Evolutionary conservation across 345 rosid genomes (phyloP), one percentile per base, ranked within the genome.

Genomic region (Hibiscus tridactylites): DNA sequence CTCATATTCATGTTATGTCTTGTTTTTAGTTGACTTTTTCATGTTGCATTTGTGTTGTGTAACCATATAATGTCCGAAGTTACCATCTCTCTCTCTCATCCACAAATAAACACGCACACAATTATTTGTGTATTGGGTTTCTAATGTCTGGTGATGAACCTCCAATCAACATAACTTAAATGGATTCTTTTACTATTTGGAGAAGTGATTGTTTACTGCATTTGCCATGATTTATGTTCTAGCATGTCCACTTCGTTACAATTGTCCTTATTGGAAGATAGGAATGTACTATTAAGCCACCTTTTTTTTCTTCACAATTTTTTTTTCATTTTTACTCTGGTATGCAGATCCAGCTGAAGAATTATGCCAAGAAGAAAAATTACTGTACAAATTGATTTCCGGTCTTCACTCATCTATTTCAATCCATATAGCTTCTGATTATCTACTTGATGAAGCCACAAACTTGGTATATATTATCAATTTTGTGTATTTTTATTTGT

Each of bases 401-500:
- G 98, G 99, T 53, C 91, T 92, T 77, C 99, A 95, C 78, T 92
- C 99, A 47, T 92, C 99, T 69, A 92, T 92, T 69, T 87, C 98
- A 6, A 77, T 88, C 76, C 99, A 92, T 74, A 88, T 92, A 75
- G 97, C 93, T 68, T 83, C 93, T 59, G 97, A 91, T 52, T 94
- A 90, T 85, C 84, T 94, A 73, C 93, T 91, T 75, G 96, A 94
- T 75, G 98, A 95, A 84, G 72, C 87, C 61, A 77, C 76, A 63
- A 86, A 83, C 74, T n/a, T 69, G 92, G 99, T 90, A 80, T 70
- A 75, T 37, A 49, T 82, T 75, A 57, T 60, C 65, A n/a, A 15
- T 15, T 28, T 44, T 46, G 35, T 70, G 53, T 50, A 31, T 10
- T 35, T 10, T 61, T 24, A 15, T 75, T 54, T 42, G n/a, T 61